Evolutionary conservation across 371 early-diverging fungal genomes (phyloP), one percentile per base, ranked within the genome.

Genomic region (Dichotomocladium elegans): DNA sequence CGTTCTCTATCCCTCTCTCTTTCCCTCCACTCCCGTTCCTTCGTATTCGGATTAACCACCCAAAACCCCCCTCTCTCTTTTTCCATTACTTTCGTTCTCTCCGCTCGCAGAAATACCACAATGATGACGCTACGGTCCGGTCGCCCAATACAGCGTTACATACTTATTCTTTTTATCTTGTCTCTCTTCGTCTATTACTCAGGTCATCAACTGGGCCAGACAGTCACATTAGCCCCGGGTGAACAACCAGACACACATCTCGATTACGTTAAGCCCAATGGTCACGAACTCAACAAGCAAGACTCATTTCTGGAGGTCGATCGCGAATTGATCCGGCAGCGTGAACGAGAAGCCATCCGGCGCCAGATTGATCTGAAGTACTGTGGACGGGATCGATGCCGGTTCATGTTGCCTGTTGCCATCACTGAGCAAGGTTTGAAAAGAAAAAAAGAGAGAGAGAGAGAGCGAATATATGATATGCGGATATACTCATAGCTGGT

Each of bases 381-480:
- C 29, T 70, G 70, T 47, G 61, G 64, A 3, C 47, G 45, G n/a
- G 66, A 58, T 17, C 47, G 26, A 14, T 70, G 70, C 41, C 60
- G 59, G 6, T 70, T 70, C 52, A 41, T 70, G 22, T 40, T 66
- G 14, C 66, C 70, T 26, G 58, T 66, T 25, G 53, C 59, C 19
- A 70, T 70, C 34, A 61, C 66, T 12, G 74, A 73, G 34, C 74
- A 73, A 73, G 74, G 74, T 73, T n/a, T n/a, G n/a, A n/a, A n/a
- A n/a, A n/a, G n/a, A n/a, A n/a, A 46, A 17, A 29, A 7, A 12
- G 29, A 7, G 28, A 15, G 24, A 12, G 46, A 28, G 1, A 19
- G 21, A 19, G 46, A 11, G 26, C 3, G 25, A 11, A 60, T 10
- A 8, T 31, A 21, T 24, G 25, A 1, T 30, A 31, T 27, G 29